Evolutionary conservation across 192 early-diverging fungal species (phyloP), one percentile per base, ranked within the genome.

Genomic region (Lobosporangium transversale): DNA sequence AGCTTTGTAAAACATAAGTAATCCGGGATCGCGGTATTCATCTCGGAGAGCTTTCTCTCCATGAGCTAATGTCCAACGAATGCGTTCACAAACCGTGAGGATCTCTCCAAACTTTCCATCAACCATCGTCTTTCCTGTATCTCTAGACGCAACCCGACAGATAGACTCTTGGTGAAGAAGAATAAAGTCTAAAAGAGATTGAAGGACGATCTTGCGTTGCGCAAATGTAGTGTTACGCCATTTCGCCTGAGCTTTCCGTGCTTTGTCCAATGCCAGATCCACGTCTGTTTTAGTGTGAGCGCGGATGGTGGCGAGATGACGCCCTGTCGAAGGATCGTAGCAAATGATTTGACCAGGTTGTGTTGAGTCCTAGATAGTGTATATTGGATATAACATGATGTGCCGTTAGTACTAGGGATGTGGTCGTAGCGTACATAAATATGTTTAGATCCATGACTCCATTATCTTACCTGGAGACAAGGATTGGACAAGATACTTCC

Each of bases 31-130:
- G 62, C 92, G 88, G 52, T 82, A 80, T 58, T 92, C 90, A 32
- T 89, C 86, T 26, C 76, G 62, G 44, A 95, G 84, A 17, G 82
- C 87, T 24, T 82, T 57, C 70, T 94, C 93, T 48, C 93, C 93
- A 57, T 94, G 73, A 37, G 88, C 85, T 64, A 94, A 87, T 2
- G 90, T 93, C 90, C 91, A 95, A 29, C 87, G 83, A 30, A 95
- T 83, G 47, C 91, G 90, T 47, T 89, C 93, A 47, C 89, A 90
- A 2, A 89, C 93, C 1, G 88, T 88, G 56, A 94, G 82, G 17
- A 94, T 89, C 70, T 95, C 94, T 49, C 94, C 94, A 58, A 95
- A 84, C 26, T 84, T 88, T 10, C 92, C 93, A 80, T 95, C 94
- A 27, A 95, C 73, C 70, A 87, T 82, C 0, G 93, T 92, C 74